Percentiles rank a stretch among this genome's conserved stretches.
Evolutionary conservation across 129 eudicot genomes (phyloP).

Genomic region (Flaveria brownii): DNA sequence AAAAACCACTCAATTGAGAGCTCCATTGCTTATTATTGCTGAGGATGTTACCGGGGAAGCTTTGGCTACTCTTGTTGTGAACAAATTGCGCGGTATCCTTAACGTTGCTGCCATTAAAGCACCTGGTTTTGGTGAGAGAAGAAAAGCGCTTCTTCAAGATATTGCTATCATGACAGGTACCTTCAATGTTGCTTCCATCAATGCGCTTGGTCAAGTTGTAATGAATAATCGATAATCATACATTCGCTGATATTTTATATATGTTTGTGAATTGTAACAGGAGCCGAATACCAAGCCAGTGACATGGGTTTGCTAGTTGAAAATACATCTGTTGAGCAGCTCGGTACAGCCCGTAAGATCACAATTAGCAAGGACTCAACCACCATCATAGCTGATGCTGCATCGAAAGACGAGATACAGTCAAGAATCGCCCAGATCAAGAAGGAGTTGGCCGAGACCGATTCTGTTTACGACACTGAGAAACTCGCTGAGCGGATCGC

Average conservation of each 20-base stretch:
- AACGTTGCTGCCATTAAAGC: conserved; percentile 91
- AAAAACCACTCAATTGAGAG: conserved; percentile 74
- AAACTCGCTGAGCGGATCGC: conserved; percentile 94
- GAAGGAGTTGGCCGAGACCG: conserved; percentile 77
- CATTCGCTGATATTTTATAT: not conserved
- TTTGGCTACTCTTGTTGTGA: conserved; percentile 86
- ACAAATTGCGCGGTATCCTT: conserved; percentile 74
- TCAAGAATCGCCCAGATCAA: conserved; percentile 83
- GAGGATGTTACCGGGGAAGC: conserved; percentile 88
- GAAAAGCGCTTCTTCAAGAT: conserved; percentile 90
- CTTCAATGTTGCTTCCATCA: not conserved
- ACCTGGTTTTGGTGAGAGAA: conserved; percentile 84
- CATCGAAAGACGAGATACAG: conserved; percentile 90
- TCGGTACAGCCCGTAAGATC: conserved; percentile 82
- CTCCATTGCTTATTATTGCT: conserved; percentile 75
- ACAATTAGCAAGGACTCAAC: conserved; percentile 83
- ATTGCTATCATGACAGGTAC: conserved; percentile 85
- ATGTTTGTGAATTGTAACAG: conserved; percentile 28
- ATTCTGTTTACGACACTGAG: conserved; percentile 82
- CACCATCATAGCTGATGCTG: conserved; percentile 95
- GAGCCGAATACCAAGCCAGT: conserved; percentile 88
- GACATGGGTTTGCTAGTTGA: conserved; percentile 80
- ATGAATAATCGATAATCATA: not conserved
- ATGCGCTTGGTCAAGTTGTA: not conserved
- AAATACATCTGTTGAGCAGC: conserved; percentile 70